Evolutionary conservation across 208 protist genomes (phyloP).

Genomic region (Trichomonas tenax): DNA sequence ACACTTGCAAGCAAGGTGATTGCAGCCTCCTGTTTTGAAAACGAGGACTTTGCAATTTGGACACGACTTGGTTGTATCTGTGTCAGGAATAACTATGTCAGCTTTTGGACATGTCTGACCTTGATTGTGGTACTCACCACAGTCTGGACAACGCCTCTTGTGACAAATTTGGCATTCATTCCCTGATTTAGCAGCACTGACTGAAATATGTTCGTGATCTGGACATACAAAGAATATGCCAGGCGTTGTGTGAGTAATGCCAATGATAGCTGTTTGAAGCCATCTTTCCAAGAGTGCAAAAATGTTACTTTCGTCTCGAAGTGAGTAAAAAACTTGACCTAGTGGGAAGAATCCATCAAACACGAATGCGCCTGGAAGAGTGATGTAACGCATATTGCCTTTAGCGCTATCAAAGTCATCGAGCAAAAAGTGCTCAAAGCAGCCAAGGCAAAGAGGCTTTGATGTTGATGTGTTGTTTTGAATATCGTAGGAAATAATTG

Average conservation of each 20-base stretch:
- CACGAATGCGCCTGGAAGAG: neutral
- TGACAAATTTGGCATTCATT: neutral
- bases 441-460: neutral
- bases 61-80: neutral
- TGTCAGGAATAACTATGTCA: neutral
- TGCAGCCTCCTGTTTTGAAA: neutral
- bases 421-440: neutral
- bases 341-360: neutral
- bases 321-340: neutral
- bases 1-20: neutral
- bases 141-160: neutral
- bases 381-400: neutral
- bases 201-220: neutral
- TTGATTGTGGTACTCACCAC: neutral
- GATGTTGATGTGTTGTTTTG: neutral
- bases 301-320: neutral
- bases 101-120: neutral
- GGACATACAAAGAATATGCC: neutral
- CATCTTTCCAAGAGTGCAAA: neutral
- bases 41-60: neutral
- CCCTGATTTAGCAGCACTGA: neutral
- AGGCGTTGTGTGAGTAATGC: neutral
- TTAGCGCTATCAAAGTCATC: neutral
- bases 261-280: neutral
- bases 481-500: neutral